A percentile compares a stretch with the other conserved stretches of the same genome.
phyloP scores from a whole-genome alignment of 192 early-diverging fungal genomes.

The Funneliformis mosseae region DNA sequence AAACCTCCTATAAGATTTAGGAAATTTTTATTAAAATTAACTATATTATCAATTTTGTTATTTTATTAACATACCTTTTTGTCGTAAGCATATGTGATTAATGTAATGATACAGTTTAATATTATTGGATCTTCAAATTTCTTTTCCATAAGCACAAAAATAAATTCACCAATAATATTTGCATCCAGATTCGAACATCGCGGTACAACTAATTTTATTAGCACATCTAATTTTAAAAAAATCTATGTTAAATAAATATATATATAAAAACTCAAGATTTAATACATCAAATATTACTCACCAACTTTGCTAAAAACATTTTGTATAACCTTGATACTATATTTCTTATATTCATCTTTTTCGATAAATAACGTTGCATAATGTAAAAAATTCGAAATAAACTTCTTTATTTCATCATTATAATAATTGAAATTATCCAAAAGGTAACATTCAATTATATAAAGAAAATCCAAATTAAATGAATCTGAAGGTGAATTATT shows the following conservation, averaged over 20 bases:
- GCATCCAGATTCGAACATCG: conserved; percentile 29
- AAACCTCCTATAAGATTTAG: background rate
- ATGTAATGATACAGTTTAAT: conserved; percentile 42
- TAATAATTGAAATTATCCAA: background rate
- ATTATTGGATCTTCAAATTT: conserved; percentile 45
- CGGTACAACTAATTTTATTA: conserved; percentile 23
- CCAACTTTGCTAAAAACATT: conserved; percentile 26
- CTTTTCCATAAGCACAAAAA: conserved; percentile 44
- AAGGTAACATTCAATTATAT: conserved; percentile 24
- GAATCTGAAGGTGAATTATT: background rate
- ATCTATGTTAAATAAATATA: background rate
- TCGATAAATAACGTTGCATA: conserved; percentile 26
- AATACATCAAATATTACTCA: background rate
- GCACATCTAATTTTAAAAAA: background rate
- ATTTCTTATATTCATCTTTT: conserved; percentile 21
- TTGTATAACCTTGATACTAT: background rate
- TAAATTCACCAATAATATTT: conserved; percentile 45
- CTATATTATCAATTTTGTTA: background rate
- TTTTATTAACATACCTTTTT: conserved; percentile 31
- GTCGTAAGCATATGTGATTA: conserved; percentile 44
- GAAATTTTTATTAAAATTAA: background rate
- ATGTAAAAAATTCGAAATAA: conserved; percentile 30
- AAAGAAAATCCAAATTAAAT: conserved; percentile 32
- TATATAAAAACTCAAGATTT: background rate
- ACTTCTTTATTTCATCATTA: background rate